Percentiles rank a stretch among this genome's conserved stretches.
These are phyloP conservation scores for Conringia planisiliqua DNA, from an alignment of 345 rosid species.

Conservation along the genomic window DNA sequence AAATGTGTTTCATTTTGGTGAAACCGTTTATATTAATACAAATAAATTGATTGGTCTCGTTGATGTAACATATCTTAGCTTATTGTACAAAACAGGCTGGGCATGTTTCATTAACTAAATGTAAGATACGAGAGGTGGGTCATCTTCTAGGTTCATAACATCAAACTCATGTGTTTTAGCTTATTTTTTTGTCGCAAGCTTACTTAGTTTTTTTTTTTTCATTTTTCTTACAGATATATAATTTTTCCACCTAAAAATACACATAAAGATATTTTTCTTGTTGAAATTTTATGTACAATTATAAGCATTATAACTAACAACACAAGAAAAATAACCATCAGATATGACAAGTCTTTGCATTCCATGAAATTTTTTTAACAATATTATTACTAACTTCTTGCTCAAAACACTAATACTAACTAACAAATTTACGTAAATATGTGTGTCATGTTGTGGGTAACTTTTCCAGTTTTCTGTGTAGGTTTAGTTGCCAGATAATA, in stretches of 20 bases:
- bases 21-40: conserved; percentile 29
- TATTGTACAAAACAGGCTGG: conserved; percentile 38
- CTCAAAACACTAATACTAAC: not conserved
- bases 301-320: not conserved
- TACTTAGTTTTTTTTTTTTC: not conserved
- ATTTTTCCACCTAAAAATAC: not conserved
- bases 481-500: too few relatives aligned
- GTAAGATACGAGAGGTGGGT: conserved; percentile 28
- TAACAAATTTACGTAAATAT: too few relatives aligned
- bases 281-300: not conserved
- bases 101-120: conserved; percentile 32
- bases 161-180: conserved; percentile 19
- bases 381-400: not conserved
- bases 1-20: conserved; percentile 24
- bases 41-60: conserved; percentile 23
- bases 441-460: too few relatives aligned
- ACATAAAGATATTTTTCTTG: not conserved
- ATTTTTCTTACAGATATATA: not conserved
- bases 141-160: conserved; percentile 23
- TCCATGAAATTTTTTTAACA: too few relatives aligned
- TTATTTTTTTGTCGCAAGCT: not conserved
- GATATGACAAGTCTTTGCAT: not conserved
- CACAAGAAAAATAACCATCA: not conserved
- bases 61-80: conserved; percentile 35
- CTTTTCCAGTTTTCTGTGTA: too few relatives aligned